Base-by-base conservation (phyloP, 1,284 basidiomycete genomes). In the Austroboletus novae-zelandiae region DNA sequence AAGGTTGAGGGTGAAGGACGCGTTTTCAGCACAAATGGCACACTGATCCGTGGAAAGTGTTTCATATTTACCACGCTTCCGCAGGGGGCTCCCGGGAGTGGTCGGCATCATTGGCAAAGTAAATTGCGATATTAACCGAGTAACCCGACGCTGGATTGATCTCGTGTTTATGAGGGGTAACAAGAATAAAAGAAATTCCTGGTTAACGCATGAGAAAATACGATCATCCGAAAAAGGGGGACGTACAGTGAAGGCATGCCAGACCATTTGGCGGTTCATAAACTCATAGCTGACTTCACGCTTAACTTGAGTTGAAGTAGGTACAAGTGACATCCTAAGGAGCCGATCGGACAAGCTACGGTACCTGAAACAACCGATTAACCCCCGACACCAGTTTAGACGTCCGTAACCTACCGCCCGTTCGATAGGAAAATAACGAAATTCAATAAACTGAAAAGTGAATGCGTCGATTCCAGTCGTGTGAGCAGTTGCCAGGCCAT, bases 231-330 rank as follows among this genome's bases (percentile, higher is more conserved):
- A 47, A 39, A 50, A 32, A 43, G 25, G 25, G 11, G 15, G 43
- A 35, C 88, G 56, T 66, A 94, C 94, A 2, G 96, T 99, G 68
- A 99, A 96, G 1, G 94, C 91, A 66, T 96, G 91, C 97, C 97
- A 99, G 47, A 99, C 96, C 78, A 99, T 91, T 71, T 99, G 97
- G 50, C 97, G 88, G 62, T 99, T 98, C 87, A 99, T 93, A 64
- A 95, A 99, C 67, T 99, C 97, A 70, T 98, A 99, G 61, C 91
- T 96, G 45, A 99, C 91, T 62, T 95, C 89, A 14, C 91, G 82
- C 54, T 83, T 84, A 44, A 88, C 78, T 30, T 87, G 79, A 43
- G 81, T 74, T 35, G 83, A 80, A 0, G 90, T 79, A 9, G 96
- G 90, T 0, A 88, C 79, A 3, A 98, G 79, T 25, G 80, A 76